Conservation (phyloP, 164 flowering plant species). For the Akebia trifoliata region DNA sequence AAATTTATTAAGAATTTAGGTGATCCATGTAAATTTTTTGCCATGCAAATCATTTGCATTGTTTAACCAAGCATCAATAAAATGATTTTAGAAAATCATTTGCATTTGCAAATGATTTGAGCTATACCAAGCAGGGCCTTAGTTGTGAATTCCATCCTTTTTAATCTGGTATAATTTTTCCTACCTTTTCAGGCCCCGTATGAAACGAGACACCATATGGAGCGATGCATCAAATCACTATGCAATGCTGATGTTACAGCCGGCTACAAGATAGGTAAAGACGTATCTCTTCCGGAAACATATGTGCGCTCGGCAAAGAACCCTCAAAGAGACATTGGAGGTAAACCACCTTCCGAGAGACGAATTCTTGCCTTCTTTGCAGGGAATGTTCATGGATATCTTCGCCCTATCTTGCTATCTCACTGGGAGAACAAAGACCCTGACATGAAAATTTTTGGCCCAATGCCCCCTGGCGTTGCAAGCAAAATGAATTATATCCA, state of each 20-base stretch:
- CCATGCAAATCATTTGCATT: too few relatives aligned
- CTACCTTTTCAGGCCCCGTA: constrained; percentile 15
- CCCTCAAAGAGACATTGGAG: constrained; percentile 9
- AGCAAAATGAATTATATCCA: constrained; percentile 12
- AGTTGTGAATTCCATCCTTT: too few relatives aligned
- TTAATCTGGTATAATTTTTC: background rate
- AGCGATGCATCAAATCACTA: constrained; percentile 10
- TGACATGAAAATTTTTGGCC: constrained; percentile 11
- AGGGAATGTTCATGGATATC: constrained; percentile 13
- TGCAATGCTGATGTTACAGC: constrained; percentile 12
- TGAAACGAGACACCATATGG: constrained; percentile 20
- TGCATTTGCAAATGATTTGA: too few relatives aligned
- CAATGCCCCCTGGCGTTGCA: constrained; percentile 9
- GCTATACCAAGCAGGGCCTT: too few relatives aligned
- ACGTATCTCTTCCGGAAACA: constrained; percentile 9
- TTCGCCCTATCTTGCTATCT: constrained; percentile 10
- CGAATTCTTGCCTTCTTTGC: constrained; percentile 15
- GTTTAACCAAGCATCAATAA: too few relatives aligned
- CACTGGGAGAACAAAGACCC: constrained; percentile 16
- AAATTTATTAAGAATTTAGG: too few relatives aligned
- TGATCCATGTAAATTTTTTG: too few relatives aligned
- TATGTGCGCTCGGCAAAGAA: constrained; percentile 5
- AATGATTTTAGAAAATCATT: too few relatives aligned
- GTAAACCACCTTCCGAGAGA: constrained; percentile 5
- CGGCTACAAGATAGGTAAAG: constrained; percentile 10